Percentiles rank a stretch among this genome's conserved stretches.
Conservation (phyloP, 768 basidiomycete species). For the Collybiopsis luxurians region DNA sequence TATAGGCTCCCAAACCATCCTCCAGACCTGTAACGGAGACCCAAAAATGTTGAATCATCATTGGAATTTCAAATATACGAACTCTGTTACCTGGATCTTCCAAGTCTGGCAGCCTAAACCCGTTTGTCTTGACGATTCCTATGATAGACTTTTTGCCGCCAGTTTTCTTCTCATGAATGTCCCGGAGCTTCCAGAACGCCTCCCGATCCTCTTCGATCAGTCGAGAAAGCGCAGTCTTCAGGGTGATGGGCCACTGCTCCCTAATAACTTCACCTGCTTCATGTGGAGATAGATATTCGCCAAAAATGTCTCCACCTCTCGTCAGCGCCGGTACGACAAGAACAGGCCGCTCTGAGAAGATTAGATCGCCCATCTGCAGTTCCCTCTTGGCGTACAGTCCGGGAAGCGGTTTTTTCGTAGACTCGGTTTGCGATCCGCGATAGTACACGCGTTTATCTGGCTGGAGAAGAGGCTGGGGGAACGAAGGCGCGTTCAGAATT, state of each 20-base stretch:
- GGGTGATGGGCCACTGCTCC: conserved; percentile 16
- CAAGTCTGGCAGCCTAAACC: conserved; percentile 18
- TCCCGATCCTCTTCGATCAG: conserved; percentile 21
- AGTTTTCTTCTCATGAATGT: conserved; percentile 24
- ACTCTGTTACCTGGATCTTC: conserved; percentile 18
- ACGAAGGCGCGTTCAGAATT: conserved; percentile 2
- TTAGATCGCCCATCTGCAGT: conserved; percentile 27
- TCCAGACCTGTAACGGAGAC: background rate
- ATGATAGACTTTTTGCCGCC: conserved; percentile 32
- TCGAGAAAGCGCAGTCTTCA: conserved; percentile 21
- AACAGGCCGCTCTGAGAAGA: conserved; percentile 36
- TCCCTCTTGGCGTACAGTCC: conserved; percentile 29
- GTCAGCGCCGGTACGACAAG: conserved; percentile 20
- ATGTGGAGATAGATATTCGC: background rate
- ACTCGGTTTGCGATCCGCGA: background rate
- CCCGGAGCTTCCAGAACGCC: conserved; percentile 28
- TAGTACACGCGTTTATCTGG: background rate
- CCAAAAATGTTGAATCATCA: too few species aligned
- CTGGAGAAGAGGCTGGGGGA: background rate
- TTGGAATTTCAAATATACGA: too few species aligned
- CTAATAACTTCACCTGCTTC: conserved; percentile 1
- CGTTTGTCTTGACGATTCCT: conserved; percentile 34
- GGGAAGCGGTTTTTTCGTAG: background rate
- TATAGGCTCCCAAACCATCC: conserved; percentile 14
- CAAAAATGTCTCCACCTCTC: background rate